A percentile compares a stretch with the other conserved stretches of the same genome.
Conservation (phyloP, 1,284 basidiomycete genomes). For the Malassezia dermatis region DNA sequence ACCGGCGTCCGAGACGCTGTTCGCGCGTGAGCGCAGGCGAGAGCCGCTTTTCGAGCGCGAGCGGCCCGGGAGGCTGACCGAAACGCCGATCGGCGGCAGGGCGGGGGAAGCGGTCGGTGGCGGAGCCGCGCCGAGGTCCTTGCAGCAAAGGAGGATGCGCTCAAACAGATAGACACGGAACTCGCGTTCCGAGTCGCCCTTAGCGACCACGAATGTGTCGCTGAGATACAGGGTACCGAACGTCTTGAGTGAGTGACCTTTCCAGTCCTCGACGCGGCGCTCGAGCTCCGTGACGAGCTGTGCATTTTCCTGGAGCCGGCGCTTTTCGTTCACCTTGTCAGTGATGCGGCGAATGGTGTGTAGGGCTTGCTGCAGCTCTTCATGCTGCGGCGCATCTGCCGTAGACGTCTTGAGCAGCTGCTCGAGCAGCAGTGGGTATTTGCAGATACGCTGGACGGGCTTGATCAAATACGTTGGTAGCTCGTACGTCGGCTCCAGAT, state of each 20-base stretch:
- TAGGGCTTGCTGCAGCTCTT: slow-evolving; percentile 72
- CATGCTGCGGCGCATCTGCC: slow-evolving; percentile 50
- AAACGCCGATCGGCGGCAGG: slow-evolving; percentile 38
- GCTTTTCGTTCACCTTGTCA: slow-evolving; percentile 89
- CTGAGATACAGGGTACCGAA: slow-evolving; percentile 88
- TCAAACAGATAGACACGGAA: slow-evolving; percentile 99
- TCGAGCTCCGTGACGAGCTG: slow-evolving; percentile 81
- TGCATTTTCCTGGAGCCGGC: slow-evolving; percentile 68
- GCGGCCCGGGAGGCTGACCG: slow-evolving; percentile 16
- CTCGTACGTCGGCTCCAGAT: slow-evolving; percentile 55
- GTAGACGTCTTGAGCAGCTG: slow-evolving; percentile 58
- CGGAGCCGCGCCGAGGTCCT: slow-evolving; percentile 56
- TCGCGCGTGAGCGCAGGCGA: slow-evolving; percentile 26
- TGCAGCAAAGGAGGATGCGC: slow-evolving; percentile 97
- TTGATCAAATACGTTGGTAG: slow-evolving; percentile 73
- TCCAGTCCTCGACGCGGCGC: slow-evolving; percentile 92
- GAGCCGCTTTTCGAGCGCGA: slow-evolving; percentile 30
- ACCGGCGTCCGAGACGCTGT: slow-evolving; percentile 31
- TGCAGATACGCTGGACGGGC: slow-evolving; percentile 67
- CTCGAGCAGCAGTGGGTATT: slow-evolving; percentile 59
- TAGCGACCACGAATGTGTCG: slow-evolving; percentile 89
- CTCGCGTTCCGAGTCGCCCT: slow-evolving; percentile 89
- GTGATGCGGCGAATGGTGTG: slow-evolving; percentile 83
- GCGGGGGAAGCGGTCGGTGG: slow-evolving; percentile 45
- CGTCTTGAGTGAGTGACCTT: slow-evolving; percentile 85